Conservation (phyloP, 208 protist genomes). For the Leishmania guyanensis region DNA sequence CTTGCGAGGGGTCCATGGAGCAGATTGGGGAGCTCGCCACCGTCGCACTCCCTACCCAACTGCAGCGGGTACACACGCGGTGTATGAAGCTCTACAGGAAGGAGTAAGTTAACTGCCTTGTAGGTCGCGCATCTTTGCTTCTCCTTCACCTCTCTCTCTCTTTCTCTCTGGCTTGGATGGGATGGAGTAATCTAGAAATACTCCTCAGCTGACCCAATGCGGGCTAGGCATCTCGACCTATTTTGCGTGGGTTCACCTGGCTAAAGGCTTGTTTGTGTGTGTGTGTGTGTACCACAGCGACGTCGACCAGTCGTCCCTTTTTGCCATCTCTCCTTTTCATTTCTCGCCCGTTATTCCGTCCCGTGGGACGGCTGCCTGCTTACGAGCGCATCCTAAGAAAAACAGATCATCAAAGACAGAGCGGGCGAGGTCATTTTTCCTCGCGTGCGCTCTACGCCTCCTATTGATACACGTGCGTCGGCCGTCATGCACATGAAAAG, state of each 20-base stretch:
- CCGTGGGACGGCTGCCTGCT: background rate
- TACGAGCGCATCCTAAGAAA: background rate
- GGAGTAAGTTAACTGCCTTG: slow-evolving; percentile 10
- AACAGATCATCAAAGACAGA: background rate
- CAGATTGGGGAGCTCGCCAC: slow-evolving; percentile 35
- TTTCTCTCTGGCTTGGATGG: background rate
- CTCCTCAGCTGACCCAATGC: background rate
- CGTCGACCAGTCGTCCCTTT: background rate
- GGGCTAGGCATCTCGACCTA: background rate
- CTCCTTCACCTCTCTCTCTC: background rate
- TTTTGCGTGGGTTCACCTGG: background rate
- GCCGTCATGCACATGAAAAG: background rate
- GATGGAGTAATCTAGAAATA: background rate
- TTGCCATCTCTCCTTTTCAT: background rate
- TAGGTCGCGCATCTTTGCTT: background rate
- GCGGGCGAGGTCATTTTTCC: background rate
- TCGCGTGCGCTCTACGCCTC: background rate
- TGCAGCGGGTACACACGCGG: slow-evolving; percentile 36
- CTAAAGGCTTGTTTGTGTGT: background rate
- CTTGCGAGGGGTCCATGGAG: slow-evolving; percentile 38
- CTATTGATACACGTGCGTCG: background rate
- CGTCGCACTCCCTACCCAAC: slow-evolving; percentile 29
- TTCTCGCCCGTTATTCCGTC: background rate
- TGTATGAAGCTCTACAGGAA: slow-evolving; percentile 41
- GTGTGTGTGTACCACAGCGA: background rate